Evolutionary conservation across 2,329 filamentous ascomycete species (phyloP).

Genomic region (Fusarium liriodendri): DNA sequence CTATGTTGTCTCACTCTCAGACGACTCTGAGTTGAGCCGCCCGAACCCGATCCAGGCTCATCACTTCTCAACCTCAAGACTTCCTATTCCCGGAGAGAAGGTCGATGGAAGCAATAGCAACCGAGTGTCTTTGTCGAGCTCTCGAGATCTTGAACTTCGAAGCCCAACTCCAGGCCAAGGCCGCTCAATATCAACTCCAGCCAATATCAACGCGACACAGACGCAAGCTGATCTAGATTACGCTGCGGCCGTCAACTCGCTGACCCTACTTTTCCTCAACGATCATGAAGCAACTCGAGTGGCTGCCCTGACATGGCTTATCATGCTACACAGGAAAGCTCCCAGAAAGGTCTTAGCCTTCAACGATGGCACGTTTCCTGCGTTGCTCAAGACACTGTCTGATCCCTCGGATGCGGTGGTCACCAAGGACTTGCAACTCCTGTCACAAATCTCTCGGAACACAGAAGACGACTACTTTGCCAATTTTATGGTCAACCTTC

Average conservation of each 20-base stretch:
- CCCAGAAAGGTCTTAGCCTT: slow-evolving; percentile 93
- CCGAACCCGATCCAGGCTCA: slow-evolving; percentile 40
- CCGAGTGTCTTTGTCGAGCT: slow-evolving; percentile 64
- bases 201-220: slow-evolving; percentile 55
- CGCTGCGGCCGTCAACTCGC: slow-evolving; percentile 89
- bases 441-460: slow-evolving; percentile 96
- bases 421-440: slow-evolving; percentile 89
- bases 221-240: slow-evolving; percentile 87
- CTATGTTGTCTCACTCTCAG: slow-evolving; percentile 91
- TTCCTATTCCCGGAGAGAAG: slow-evolving; percentile 57
- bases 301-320: slow-evolving; percentile 93
- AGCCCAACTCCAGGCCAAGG: slow-evolving; percentile 64
- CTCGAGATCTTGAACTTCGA: slow-evolving; percentile 63
- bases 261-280: slow-evolving; percentile 94
- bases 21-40: slow-evolving; percentile 63
- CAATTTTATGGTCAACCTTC: slow-evolving; percentile 96
- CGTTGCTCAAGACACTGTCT: slow-evolving; percentile 93
- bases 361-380: slow-evolving; percentile 97
- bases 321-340: slow-evolving; percentile 97
- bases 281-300: slow-evolving; percentile 97
- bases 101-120: slow-evolving; percentile 61
- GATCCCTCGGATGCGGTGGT: slow-evolving; percentile 97
- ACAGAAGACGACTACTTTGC: slow-evolving; percentile 98
- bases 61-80: slow-evolving; percentile 52
- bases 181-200: slow-evolving; percentile 59